These are phyloP conservation scores for Termitomyces sp. DNA, from an alignment of 768 basidiomycete species.

Conservation along the genomic window DNA sequence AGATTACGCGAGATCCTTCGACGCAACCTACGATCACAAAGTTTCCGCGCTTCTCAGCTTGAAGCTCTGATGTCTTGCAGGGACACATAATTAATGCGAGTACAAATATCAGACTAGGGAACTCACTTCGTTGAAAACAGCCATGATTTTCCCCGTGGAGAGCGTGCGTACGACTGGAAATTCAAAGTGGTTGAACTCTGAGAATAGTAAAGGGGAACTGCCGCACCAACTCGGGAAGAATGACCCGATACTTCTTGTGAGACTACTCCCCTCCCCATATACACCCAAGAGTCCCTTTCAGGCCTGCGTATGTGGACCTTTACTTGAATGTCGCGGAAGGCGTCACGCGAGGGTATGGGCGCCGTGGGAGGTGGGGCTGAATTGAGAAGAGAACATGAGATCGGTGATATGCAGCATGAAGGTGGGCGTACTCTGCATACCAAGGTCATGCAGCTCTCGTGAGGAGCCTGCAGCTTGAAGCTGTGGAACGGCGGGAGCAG, in stretches of 20 bases:
- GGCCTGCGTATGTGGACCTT: slow-evolving; percentile 81
- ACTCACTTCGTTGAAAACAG: slow-evolving; percentile 65
- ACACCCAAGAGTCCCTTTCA: slow-evolving; percentile 76
- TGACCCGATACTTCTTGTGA: slow-evolving; percentile 72
- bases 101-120: neutral
- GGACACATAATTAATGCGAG: neutral
- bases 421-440: slow-evolving; percentile 12
- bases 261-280: slow-evolving; percentile 73
- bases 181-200: slow-evolving; percentile 2
- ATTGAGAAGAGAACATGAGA: slow-evolving; percentile 1
- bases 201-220: neutral
- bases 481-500: slow-evolving; percentile 10
- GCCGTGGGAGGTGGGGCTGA: slow-evolving; percentile 14
- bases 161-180: slow-evolving; percentile 55
- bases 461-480: slow-evolving; percentile 10
- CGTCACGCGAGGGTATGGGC: slow-evolving; percentile 37
- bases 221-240: slow-evolving; percentile 75
- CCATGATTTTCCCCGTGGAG: slow-evolving; percentile 61
- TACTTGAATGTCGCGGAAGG: slow-evolving; percentile 72
- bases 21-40: slow-evolving; percentile 82
- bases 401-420: neutral
- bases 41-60: slow-evolving; percentile 84
- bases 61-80: slow-evolving; percentile 56
- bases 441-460: slow-evolving; percentile 14
- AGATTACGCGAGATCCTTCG: slow-evolving; percentile 66